Conservation (phyloP, 2,329 filamentous ascomycete species). For the Chaetoscypha palmicola region DNA sequence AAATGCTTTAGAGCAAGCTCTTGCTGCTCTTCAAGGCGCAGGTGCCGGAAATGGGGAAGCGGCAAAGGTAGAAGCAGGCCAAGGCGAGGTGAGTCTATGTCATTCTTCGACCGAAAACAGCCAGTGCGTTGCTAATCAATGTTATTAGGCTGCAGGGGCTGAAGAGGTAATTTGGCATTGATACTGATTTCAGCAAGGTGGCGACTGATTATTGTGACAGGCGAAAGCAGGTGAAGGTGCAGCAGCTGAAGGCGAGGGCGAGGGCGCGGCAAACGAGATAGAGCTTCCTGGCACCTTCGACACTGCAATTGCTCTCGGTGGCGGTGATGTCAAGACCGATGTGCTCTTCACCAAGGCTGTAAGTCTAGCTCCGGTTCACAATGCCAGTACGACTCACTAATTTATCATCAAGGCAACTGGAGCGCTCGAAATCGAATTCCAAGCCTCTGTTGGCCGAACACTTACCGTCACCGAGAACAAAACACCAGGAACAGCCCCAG, state of each 20-base stretch:
- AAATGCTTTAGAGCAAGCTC: not conserved
- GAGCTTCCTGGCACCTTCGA: not conserved
- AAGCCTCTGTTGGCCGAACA: slow-evolving; percentile 30
- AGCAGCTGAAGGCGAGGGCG: not conserved
- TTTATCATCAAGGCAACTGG: slow-evolving; percentile 22
- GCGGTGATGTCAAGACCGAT: slow-evolving; percentile 5
- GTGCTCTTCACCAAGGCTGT: slow-evolving; percentile 3
- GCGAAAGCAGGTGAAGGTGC: not conserved
- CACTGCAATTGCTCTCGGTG: not conserved
- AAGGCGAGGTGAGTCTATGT: not conserved
- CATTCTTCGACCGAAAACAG: not conserved
- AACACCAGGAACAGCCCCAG: slow-evolving; percentile 30
- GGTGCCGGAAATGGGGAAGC: not conserved
- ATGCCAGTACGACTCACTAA: not conserved
- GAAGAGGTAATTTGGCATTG: too few relatives aligned
- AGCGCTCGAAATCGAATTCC: slow-evolving; percentile 36
- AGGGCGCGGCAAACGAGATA: not conserved
- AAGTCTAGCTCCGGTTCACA: not conserved
- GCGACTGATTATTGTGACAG: too few relatives aligned
- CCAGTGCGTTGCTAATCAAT: not conserved
- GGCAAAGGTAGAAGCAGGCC: not conserved
- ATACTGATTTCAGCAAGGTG: too few relatives aligned
- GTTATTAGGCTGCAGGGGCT: not conserved
- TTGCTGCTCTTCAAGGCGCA: not conserved
- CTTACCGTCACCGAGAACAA: slow-evolving; percentile 35